Percentiles rank a stretch among this genome's conserved stretches.
These are phyloP conservation scores for Adansonia digitata DNA, from an alignment of 345 rosid species.

Conservation along the genomic window DNA sequence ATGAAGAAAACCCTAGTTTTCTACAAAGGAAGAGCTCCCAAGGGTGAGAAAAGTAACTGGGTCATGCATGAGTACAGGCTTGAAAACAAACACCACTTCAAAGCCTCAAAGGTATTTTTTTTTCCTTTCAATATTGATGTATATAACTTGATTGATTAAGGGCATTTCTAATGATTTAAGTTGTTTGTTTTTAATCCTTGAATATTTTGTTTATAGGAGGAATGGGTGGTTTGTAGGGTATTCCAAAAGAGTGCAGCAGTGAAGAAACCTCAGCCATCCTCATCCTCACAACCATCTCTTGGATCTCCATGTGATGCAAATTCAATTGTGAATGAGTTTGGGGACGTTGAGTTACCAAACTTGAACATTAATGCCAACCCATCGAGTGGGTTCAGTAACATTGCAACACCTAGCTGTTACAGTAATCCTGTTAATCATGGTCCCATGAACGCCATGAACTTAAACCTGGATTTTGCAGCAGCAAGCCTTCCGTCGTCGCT, in stretches of 20 bases:
- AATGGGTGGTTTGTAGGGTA: constrained; percentile 15
- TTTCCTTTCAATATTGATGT: too few relatives aligned
- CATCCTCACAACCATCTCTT: constrained; percentile 59
- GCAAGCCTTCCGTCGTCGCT: constrained; percentile 29
- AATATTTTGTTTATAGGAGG: not conserved
- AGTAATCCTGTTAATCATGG: constrained; percentile 25
- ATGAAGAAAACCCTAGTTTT: constrained; percentile 99
- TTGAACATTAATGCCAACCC: constrained; percentile 30
- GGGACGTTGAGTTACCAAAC: constrained; percentile 66
- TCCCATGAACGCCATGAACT: constrained; percentile 25
- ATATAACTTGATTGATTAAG: not conserved
- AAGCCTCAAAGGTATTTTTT: constrained; percentile 52
- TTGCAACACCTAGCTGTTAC: constrained; percentile 26
- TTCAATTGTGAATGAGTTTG: constrained; percentile 62
- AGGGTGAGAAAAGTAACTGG: constrained; percentile 97
- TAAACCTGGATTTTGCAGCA: constrained; percentile 35
- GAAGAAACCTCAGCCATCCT: constrained; percentile 53
- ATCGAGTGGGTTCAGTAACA: constrained; percentile 15
- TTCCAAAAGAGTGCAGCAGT: constrained; percentile 12
- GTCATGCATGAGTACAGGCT: constrained; percentile 97
- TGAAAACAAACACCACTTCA: constrained; percentile 63
- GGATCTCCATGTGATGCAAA: constrained; percentile 78
- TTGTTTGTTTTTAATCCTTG: not conserved
- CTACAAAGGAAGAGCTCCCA: constrained; percentile 90
- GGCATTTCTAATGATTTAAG: not conserved